Evolutionary conservation across 768 basidiomycete genomes (phyloP), one percentile per base, ranked within the genome.

Genomic region (Xanthoconium purpureum): DNA sequence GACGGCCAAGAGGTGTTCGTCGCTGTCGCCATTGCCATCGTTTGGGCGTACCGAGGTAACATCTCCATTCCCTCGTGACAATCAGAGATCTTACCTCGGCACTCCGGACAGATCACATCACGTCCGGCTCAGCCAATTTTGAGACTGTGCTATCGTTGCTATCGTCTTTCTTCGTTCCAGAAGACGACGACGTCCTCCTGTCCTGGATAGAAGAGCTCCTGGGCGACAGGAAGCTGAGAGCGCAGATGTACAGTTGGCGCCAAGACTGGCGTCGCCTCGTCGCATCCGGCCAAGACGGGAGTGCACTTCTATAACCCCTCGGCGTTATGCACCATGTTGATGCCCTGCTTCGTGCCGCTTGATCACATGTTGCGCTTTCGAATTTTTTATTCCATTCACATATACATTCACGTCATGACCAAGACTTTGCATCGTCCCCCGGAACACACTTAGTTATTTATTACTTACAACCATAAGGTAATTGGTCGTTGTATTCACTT

Each of bases 91-190:
- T 63, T 36, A 66, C 38, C 18, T 50, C 3, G 30, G 20, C 33
- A 43, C 30, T 13, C 32, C 29, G 40, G 30, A 32, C 65, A 96
- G 94, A 94, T 71, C 86, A 93, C 52, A 87, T 99, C 61, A 86
- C 90, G 2, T 84, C 91, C 2, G 76, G 77, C 37, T 71, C 85
- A 7, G 94, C 94, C 28, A 86, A 75, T 60, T 98, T 99, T 71
- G 96, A 99, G 73, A 95, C 89, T 4, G 85, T 98, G 18, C 76
- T 98, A 15, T 94, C 92, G 14, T 76, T 94, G 14, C 75, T 99
- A 10, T 96, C 94, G 1, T 96, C 94, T 9, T 96, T 94, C 74
- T 98, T 97, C 67, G 86, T 98, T 8, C 91, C 93, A 0, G 91
- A 96, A 70, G 85, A 91, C 63, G 96, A 98, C 58, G 84, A 98